Percentiles rank a stretch among this genome's conserved stretches.
Conservation (phyloP, 257 asterid species). For the Fraxinus excelsior region DNA sequence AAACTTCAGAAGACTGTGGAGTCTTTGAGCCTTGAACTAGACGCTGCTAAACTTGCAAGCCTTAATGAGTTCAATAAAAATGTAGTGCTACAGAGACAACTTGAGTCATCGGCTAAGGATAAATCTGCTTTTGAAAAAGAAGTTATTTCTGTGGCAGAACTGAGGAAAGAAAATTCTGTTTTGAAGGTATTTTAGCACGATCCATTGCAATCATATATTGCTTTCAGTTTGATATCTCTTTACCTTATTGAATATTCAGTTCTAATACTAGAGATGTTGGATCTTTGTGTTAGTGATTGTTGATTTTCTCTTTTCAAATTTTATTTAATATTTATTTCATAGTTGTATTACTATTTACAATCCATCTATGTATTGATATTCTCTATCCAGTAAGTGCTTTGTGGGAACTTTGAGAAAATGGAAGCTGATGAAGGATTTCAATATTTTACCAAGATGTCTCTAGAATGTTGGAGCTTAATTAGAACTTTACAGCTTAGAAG, state of each 20-base stretch:
- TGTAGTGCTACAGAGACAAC: conserved; percentile 67
- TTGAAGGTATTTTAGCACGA: conserved; percentile 58
- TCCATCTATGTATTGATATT: background rate
- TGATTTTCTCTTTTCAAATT: background rate
- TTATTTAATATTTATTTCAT: background rate
- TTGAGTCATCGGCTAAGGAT: conserved; percentile 70
- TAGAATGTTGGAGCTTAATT: background rate
- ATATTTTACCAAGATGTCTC: background rate
- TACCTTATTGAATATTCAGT: conserved; percentile 13
- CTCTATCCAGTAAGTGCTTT: background rate
- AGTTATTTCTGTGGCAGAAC: conserved; percentile 49
- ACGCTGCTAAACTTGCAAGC: conserved; percentile 88
- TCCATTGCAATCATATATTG: conserved; percentile 17
- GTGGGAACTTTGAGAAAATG: background rate
- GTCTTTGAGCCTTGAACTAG: conserved; percentile 75
- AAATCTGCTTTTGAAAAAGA: conserved; percentile 79
- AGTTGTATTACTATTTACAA: background rate
- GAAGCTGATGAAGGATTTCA: background rate
- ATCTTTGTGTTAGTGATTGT: conserved; percentile 11
- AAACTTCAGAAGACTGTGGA: conserved; percentile 88
- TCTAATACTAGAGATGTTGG: conserved; percentile 16
- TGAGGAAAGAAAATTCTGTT: conserved; percentile 71
- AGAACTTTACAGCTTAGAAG: background rate
- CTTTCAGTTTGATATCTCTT: conserved; percentile 14
- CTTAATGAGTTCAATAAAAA: conserved; percentile 89